Conservation (phyloP, 2,329 filamentous ascomycete genomes). For the Westerdykella sp. region DNA sequence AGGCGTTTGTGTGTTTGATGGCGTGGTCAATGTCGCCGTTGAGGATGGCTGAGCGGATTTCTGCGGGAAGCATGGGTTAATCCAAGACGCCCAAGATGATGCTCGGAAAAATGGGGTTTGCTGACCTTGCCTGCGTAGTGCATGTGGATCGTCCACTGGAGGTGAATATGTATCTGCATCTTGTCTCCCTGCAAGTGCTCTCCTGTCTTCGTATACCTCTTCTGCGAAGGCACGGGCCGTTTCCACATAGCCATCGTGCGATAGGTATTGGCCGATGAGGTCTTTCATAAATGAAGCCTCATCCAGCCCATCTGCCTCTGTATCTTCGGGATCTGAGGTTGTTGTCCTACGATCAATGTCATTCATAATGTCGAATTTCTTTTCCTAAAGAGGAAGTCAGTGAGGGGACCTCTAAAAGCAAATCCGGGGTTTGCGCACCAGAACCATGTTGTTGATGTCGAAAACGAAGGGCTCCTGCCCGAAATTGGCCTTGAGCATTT, state of each 20-base stretch:
- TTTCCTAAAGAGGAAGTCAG: slow-evolving; percentile 13
- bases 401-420: neutral
- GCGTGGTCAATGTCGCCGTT: slow-evolving; percentile 90
- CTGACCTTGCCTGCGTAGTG: slow-evolving; percentile 77
- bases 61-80: slow-evolving; percentile 41
- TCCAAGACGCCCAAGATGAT: too few species aligned
- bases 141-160: slow-evolving; percentile 76
- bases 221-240: slow-evolving; percentile 82
- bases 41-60: slow-evolving; percentile 78
- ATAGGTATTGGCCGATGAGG: slow-evolving; percentile 79
- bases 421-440: slow-evolving; percentile 45
- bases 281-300: slow-evolving; percentile 78
- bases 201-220: slow-evolving; percentile 69
- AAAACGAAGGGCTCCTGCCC: slow-evolving; percentile 73
- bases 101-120: neutral
- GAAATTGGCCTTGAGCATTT: slow-evolving; percentile 56
- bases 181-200: slow-evolving; percentile 57
- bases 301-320: slow-evolving; percentile 32
- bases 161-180: slow-evolving; percentile 50
- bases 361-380: slow-evolving; percentile 30
- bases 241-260: slow-evolving; percentile 92
- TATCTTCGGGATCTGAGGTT: slow-evolving; percentile 4
- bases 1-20: slow-evolving; percentile 69
- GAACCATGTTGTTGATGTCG: slow-evolving; percentile 83
- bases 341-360: slow-evolving; percentile 24